A percentile compares a stretch with the other conserved stretches of the same genome.
phyloP scores from a whole-genome alignment of 75 land plant genomes.

The Sequoiadendron giganteum region DNA sequence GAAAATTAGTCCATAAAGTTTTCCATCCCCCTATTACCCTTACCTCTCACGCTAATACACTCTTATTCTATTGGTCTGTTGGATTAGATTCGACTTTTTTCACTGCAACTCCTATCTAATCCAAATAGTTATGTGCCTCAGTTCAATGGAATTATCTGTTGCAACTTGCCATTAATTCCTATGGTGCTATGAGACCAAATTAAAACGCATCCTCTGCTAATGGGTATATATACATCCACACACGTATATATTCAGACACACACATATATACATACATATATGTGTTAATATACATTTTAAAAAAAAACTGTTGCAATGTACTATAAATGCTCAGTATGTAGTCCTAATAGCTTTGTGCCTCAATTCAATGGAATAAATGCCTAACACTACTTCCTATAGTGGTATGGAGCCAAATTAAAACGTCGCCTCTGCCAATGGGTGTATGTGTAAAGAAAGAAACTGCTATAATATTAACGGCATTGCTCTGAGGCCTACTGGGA shows the following conservation, averaged over 20 bases:
- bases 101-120: background rate
- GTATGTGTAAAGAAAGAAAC: background rate
- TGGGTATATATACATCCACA: background rate
- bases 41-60: background rate
- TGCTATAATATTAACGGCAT: background rate
- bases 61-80: background rate
- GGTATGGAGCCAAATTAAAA: background rate
- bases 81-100: background rate
- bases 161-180: background rate
- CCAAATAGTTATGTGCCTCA: background rate
- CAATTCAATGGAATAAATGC: background rate
- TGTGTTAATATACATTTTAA: no score
- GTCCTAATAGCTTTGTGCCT: background rate
- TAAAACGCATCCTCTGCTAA: background rate
- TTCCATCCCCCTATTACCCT: background rate
- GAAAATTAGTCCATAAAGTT: background rate
- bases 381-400: background rate
- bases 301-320: no score
- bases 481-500: background rate
- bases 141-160: background rate
- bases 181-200: background rate
- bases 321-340: no score
- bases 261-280: no score
- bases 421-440: background rate
- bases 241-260: no score